A percentile compares a stretch with the other conserved stretches of the same genome.
Conservation (phyloP, 495 filamentous ascomycete species). For the Neurospora pannonica region DNA sequence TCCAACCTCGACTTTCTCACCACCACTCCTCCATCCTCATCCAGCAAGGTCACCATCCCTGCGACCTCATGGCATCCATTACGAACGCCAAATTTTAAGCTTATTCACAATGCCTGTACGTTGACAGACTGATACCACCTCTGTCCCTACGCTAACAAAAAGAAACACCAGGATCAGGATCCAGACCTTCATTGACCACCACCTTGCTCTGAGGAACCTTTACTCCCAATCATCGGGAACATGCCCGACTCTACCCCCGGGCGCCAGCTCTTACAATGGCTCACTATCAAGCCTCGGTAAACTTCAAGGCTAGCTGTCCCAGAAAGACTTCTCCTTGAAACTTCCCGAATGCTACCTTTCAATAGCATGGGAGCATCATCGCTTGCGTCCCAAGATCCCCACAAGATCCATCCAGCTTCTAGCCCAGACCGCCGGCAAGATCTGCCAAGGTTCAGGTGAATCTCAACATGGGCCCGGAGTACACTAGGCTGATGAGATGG, state of each 20-base stretch:
- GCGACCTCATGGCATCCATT: neutral
- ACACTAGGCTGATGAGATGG: neutral
- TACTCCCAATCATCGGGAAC: neutral
- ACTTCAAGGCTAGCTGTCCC: neutral
- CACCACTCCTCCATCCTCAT: neutral
- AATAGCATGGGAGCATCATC: neutral
- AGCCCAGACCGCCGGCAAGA: neutral
- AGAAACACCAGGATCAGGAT: neutral
- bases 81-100: neutral
- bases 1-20: neutral
- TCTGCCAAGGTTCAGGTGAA: conserved; percentile 1
- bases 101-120: neutral
- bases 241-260: neutral
- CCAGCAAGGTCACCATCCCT: neutral
- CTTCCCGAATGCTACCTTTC: neutral
- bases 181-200: neutral
- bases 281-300: neutral
- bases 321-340: neutral
- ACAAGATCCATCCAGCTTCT: neutral
- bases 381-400: neutral
- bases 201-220: neutral
- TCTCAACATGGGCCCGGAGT: neutral
- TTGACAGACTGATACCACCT: neutral
- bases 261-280: neutral
- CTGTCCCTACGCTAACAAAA: neutral